Conservation (phyloP, 2,329 filamentous ascomycete genomes). For the Scedosporium aurantiacum region DNA sequence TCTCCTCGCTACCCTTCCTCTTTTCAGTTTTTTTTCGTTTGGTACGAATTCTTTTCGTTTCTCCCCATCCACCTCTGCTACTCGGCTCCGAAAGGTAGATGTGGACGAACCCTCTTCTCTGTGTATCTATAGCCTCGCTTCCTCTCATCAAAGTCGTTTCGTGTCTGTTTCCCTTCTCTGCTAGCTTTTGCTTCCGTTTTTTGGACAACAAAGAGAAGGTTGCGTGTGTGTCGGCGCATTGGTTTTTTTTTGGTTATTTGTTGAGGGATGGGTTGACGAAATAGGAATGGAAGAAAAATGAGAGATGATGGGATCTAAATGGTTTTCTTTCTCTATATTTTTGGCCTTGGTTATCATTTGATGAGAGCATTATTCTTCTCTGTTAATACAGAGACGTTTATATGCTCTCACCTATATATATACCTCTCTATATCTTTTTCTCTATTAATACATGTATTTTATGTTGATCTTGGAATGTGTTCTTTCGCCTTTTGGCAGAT, state of each 20-base stretch:
- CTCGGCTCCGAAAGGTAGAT: neutral
- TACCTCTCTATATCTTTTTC: too few relatives aligned
- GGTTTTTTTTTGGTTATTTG: neutral
- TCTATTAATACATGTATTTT: too few relatives aligned
- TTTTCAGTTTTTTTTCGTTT: neutral
- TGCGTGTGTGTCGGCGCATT: neutral
- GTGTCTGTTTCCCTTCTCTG: neutral
- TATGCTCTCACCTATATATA: too few relatives aligned
- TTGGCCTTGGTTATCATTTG: too few relatives aligned
- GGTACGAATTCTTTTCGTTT: neutral
- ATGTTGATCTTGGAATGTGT: too few relatives aligned
- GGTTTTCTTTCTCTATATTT: too few relatives aligned
- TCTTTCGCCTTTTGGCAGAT: too few relatives aligned
- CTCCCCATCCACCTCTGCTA: neutral
- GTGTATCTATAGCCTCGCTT: neutral
- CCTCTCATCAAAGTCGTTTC: too few relatives aligned
- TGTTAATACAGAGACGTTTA: too few relatives aligned
- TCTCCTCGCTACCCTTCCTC: neutral
- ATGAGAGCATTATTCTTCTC: too few relatives aligned
- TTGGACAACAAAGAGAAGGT: neutral
- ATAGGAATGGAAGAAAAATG: neutral
- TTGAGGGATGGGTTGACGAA: neutral
- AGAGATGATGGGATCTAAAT: too few relatives aligned
- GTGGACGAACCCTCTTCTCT: neutral
- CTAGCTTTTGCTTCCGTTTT: neutral